phyloP scores from a whole-genome alignment of 768 basidiomycete species.

The Naganishia friedmannii region DNA sequence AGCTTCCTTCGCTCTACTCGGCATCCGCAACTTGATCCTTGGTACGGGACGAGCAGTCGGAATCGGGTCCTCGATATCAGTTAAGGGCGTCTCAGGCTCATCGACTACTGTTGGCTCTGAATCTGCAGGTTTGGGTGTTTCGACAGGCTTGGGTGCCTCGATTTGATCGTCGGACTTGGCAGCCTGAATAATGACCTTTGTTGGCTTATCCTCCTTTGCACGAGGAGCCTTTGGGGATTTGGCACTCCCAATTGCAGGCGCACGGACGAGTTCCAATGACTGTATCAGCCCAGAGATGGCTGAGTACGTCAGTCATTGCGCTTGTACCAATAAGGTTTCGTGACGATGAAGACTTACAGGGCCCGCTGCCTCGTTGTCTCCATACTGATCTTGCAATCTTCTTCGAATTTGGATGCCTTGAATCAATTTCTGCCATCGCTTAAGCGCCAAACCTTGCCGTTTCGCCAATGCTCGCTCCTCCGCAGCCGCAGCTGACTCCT shows the following conservation, averaged over 20 bases:
- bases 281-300: not conserved
- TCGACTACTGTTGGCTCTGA: not conserved
- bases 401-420: conserved; percentile 83
- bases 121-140: too few relatives aligned
- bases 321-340: not conserved
- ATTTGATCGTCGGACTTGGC: not conserved
- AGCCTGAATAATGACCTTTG: too few relatives aligned
- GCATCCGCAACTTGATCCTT: not conserved
- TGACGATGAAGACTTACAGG: conserved; percentile 5
- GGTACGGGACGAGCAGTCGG: not conserved
- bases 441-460: conserved; percentile 73
- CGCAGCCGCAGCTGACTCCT: conserved; percentile 72
- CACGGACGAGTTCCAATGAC: conserved; percentile 1
- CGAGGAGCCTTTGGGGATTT: not conserved
- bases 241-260: not conserved
- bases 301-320: not conserved
- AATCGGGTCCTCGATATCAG: conserved; percentile 6
- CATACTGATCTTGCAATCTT: conserved; percentile 76
- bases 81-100: conserved; percentile 6
- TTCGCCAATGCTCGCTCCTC: conserved; percentile 73
- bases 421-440: conserved; percentile 82
- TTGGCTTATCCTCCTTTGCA: not conserved
- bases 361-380: conserved; percentile 29
- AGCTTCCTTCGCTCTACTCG: conserved; percentile 26
- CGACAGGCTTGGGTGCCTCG: not conserved